Evolutionary conservation across 495 filamentous ascomycete species (phyloP).

Genomic region (Xylaria longipes): DNA sequence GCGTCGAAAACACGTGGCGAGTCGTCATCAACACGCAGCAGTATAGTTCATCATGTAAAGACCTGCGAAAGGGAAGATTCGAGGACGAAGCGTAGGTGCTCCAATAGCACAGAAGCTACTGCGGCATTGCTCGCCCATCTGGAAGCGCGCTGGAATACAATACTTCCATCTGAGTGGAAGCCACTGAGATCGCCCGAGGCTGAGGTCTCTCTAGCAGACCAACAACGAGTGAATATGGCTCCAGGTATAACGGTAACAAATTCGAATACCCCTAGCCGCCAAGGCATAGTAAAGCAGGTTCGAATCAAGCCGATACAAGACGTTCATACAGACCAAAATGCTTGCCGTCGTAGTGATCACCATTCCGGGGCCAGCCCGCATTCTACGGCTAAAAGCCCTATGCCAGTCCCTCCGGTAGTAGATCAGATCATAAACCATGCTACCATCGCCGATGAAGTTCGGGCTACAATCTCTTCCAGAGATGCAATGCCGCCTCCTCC

Average conservation of each 20-base stretch:
- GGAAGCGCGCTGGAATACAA: constrained; percentile 19
- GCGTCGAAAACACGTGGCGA: not conserved
- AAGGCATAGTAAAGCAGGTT: constrained; percentile 7
- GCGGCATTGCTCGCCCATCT: not conserved
- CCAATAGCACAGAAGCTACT: not conserved
- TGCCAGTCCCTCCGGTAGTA: not conserved
- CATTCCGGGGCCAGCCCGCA: not conserved
- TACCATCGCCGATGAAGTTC: not conserved
- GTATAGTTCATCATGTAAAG: not conserved
- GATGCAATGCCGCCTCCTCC: constrained; percentile 41
- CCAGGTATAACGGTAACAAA: constrained; percentile 2
- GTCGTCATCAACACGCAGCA: not conserved
- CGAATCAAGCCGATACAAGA: not conserved
- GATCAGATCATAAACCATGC: not conserved
- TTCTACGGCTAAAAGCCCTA: not conserved
- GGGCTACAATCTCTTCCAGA: constrained; percentile 29
- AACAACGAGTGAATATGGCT: not conserved
- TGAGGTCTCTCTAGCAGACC: not conserved
- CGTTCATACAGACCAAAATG: not conserved
- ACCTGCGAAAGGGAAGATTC: not conserved
- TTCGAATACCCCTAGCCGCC: not conserved
- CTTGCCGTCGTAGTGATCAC: not conserved
- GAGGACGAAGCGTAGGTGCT: not conserved
- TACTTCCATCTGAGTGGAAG: constrained; percentile 24
- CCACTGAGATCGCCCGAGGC: not conserved